Percentiles rank a stretch among this genome's conserved stretches.
Conservation (phyloP, 306 rosid species). For the Abrus precatorius region DNA sequence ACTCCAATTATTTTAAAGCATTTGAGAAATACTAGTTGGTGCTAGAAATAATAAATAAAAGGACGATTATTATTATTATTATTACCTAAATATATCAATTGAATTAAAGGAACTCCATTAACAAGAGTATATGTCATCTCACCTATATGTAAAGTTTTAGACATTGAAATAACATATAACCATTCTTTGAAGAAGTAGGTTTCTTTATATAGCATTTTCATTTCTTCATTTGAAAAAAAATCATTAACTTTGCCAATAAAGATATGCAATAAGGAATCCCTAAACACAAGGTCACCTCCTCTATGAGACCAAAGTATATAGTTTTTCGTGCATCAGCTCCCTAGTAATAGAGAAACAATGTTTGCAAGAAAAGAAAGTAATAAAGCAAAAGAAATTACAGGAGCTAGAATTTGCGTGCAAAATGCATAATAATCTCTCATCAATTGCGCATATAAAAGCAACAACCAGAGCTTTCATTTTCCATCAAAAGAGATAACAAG, state of each 20-base stretch:
- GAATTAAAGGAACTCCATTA: too few relatives aligned
- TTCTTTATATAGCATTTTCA: too few relatives aligned
- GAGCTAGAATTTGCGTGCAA: constrained; percentile 24
- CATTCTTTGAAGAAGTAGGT: too few relatives aligned
- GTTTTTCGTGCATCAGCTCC: constrained; percentile 36
- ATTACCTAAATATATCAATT: too few relatives aligned
- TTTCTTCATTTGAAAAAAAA: neutral
- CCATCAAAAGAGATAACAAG: neutral
- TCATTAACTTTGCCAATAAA: neutral
- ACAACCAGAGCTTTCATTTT: constrained; percentile 32
- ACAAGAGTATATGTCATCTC: too few relatives aligned
- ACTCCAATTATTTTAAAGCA: too few relatives aligned
- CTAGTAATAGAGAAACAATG: constrained; percentile 34
- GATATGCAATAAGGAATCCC: neutral
- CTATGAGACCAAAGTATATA: constrained; percentile 46
- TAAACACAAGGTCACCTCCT: constrained; percentile 32
- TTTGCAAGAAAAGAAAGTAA: constrained; percentile 62
- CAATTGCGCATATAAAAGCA: constrained; percentile 46
- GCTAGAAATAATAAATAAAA: too few relatives aligned
- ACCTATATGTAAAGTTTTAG: too few relatives aligned
- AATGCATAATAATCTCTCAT: neutral
- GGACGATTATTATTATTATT: too few relatives aligned
- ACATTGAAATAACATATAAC: too few relatives aligned
- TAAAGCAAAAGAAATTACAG: constrained; percentile 39
- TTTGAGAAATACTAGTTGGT: too few relatives aligned